Evolutionary conservation across 2,329 filamentous ascomycete species (phyloP).

Genomic region (Calonectria crousiana): DNA sequence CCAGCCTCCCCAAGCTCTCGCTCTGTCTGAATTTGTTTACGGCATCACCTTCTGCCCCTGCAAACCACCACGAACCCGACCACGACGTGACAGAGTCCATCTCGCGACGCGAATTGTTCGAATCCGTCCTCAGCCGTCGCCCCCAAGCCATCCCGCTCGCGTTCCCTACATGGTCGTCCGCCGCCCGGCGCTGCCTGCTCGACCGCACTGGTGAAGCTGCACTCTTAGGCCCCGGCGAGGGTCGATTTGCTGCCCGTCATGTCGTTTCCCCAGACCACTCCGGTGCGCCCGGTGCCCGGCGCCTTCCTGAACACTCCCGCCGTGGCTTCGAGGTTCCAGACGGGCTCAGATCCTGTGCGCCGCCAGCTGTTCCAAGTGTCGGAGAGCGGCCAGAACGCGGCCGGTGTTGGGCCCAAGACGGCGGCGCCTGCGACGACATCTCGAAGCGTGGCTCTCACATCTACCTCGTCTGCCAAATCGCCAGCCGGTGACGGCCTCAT

Average conservation of each 20-base stretch:
- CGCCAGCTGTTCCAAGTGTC: slow-evolving; percentile 62
- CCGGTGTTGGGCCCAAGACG: slow-evolving; percentile 30
- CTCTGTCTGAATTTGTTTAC: slow-evolving; percentile 48
- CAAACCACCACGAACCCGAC: slow-evolving; percentile 32
- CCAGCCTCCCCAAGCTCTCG: slow-evolving; percentile 51
- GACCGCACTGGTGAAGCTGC: slow-evolving; percentile 46
- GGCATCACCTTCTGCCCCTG: slow-evolving; percentile 36
- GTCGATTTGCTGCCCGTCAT: slow-evolving; percentile 54
- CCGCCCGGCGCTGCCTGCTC: slow-evolving; percentile 37
- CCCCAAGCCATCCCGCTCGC: slow-evolving; percentile 31
- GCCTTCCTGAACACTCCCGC: slow-evolving; percentile 83
- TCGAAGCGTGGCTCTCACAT: slow-evolving; percentile 38
- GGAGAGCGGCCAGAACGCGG: slow-evolving; percentile 40
- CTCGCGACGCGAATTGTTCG: slow-evolving; percentile 29
- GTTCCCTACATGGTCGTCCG: slow-evolving; percentile 45
- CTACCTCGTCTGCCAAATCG: slow-evolving; percentile 34
- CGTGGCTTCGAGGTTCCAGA: slow-evolving; percentile 61
- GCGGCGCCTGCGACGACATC: slow-evolving; percentile 36
- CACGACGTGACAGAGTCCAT: slow-evolving; percentile 38
- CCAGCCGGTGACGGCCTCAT: slow-evolving; percentile 45
- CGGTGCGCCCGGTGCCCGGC: slow-evolving; percentile 79
- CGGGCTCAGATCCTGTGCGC: slow-evolving; percentile 59
- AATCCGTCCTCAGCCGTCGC: slow-evolving; percentile 15
- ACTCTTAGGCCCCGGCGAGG: slow-evolving; percentile 44
- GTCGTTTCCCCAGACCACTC: slow-evolving; percentile 71